Conservation (phyloP, 2,329 filamentous ascomycete species). For the Aureobasidium sp. region DNA sequence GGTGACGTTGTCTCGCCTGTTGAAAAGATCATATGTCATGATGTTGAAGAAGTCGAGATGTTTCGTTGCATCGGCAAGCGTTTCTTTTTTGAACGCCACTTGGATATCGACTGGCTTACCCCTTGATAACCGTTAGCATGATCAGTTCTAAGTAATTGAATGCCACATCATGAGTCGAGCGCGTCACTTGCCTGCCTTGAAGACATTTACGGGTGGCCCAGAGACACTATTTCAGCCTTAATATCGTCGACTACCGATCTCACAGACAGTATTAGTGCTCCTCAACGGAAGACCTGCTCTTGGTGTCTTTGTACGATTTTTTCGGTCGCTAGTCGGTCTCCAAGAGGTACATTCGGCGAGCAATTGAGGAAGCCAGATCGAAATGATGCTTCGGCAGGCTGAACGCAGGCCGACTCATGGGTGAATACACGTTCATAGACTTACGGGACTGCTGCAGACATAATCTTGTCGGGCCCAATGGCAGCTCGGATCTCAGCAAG, state of each 20-base stretch:
- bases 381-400: neutral
- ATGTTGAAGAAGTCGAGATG: constrained; percentile 62
- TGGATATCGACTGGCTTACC: constrained; percentile 55
- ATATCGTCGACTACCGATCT: neutral
- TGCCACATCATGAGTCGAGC: neutral
- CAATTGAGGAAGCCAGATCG: neutral
- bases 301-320: neutral
- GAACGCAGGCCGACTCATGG: neutral
- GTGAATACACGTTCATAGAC: neutral
- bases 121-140: neutral
- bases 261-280: neutral
- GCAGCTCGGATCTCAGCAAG: constrained; percentile 52
- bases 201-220: neutral
- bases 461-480: constrained; percentile 51
- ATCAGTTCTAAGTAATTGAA: neutral
- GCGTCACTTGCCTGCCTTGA: neutral
- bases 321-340: neutral
- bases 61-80: constrained; percentile 52
- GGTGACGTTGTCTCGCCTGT: constrained; percentile 57
- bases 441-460: constrained; percentile 59
- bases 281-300: neutral
- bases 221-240: neutral
- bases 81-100: constrained; percentile 54
- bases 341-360: neutral
- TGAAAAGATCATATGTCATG: constrained; percentile 69